Base-by-base conservation (phyloP, 2,329 filamentous ascomycete species). In the Chlorencoelia australis region DNA sequence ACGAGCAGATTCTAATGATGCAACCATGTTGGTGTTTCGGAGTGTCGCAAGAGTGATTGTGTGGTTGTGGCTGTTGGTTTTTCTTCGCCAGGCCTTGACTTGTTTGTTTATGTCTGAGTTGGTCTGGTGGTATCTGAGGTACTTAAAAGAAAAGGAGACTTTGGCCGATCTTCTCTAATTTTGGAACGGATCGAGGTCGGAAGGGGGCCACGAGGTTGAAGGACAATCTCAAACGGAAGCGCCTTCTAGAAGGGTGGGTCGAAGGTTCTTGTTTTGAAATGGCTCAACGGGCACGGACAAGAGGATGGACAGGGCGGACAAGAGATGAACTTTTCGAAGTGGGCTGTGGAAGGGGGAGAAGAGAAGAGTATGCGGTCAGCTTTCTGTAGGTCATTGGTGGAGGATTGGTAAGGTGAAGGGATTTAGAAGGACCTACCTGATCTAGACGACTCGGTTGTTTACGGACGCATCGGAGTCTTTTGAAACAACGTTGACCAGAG, bases 1-100 rank as follows among this genome's bases (percentile, higher is more conserved):
- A 37, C 69, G 59, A 48, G 68, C 64, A 25, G 69, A 73, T 35
- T 73, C 69, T 9, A 71, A 54, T 35, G 68, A 72, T 30, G 48
- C 45, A 43, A 57, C 57, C 56, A 59, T 58, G 50, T 52, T 60
- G 39, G 22, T 4, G 40, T 42, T 37, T 42, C 37, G 30, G 35
- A 27, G 19, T 26, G 17, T 20, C 21, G 27, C 17, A 8, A 21
- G 21, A 27, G 17, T 10, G 13, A 22, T 25, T 37, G n/a, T n/a
- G n/a, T n/a, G n/a, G n/a, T n/a, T n/a, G n/a, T n/a, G n/a, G n/a
- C n/a, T n/a, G n/a, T n/a, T n/a, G n/a, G n/a, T n/a, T n/a, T n/a
- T n/a, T n/a, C n/a, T n/a, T n/a, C n/a, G n/a, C n/a, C n/a, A 25
- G 22, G 13, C 13, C 22, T 25, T 9, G 22, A 10, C 22, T 13